Evolutionary conservation across 495 filamentous ascomycete species (phyloP).

Genomic region (Amphirosellinia nigrospora): DNA sequence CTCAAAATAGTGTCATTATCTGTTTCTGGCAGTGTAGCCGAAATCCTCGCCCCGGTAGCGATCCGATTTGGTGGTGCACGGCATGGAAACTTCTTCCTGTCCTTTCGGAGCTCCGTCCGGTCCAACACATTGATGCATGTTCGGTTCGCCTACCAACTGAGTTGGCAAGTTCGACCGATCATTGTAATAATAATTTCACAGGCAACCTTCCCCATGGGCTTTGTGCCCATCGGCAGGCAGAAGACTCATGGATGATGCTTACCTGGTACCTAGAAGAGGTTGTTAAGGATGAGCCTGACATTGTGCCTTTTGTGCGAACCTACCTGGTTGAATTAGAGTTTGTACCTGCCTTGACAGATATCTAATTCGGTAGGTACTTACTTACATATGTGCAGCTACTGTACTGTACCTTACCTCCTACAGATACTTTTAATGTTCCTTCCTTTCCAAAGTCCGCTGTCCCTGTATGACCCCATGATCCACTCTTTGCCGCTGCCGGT

Average conservation of each 20-base stretch:
- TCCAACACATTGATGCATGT: neutral
- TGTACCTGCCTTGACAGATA: neutral
- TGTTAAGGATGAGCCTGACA: neutral
- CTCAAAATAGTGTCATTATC: neutral
- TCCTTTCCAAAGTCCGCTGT: neutral
- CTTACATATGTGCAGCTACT: too few species aligned
- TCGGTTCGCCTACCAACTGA: neutral
- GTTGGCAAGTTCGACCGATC: neutral
- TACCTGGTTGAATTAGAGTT: neutral
- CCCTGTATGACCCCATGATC: neutral
- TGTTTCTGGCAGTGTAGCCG: conserved; percentile 11
- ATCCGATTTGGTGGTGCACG: neutral
- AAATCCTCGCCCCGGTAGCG: neutral
- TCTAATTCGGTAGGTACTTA: neutral
- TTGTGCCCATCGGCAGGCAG: neutral
- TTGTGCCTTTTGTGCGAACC: neutral
- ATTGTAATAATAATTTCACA: neutral
- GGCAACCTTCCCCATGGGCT: neutral
- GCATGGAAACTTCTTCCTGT: conserved; percentile 9
- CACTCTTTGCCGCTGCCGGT: conserved; percentile 11
- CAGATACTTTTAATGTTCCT: neutral
- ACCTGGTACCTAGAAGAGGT: neutral
- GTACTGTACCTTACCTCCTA: too few species aligned
- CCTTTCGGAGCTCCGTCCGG: neutral
- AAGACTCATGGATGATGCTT: neutral